phyloP scores from a whole-genome alignment of 179 eudicot species.

The Silene vulgaris region DNA sequence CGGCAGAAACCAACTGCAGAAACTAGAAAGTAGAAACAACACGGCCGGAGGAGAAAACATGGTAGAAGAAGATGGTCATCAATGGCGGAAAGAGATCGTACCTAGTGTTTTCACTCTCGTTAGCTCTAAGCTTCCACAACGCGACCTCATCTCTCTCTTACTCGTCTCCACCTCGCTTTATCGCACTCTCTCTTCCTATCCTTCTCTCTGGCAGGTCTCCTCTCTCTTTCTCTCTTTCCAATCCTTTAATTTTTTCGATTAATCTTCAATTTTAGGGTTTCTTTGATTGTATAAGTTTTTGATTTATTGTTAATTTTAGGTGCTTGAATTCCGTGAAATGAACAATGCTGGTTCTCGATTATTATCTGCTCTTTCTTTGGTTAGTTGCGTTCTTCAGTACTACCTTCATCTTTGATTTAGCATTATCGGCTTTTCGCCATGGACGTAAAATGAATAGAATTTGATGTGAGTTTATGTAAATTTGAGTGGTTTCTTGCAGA shows the following conservation, averaged over 20 bases:
- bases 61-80: conserved; percentile 15
- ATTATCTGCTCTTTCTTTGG: conserved; percentile 77
- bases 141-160: conserved; percentile 62
- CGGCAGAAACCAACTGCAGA: too few species aligned
- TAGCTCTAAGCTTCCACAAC: conserved; percentile 56
- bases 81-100: conserved; percentile 60
- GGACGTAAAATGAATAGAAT: background rate
- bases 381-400: conserved; percentile 22
- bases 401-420: background rate
- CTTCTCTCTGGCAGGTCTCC: conserved; percentile 73
- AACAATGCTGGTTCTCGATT: conserved; percentile 69
- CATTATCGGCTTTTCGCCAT: background rate
- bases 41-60: background rate
- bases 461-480: background rate
- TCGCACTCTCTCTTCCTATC: conserved; percentile 59
- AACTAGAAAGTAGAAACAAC: too few species aligned
- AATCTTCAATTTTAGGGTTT: conserved; percentile 8
- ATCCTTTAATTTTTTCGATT: background rate
- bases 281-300: background rate
- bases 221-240: conserved; percentile 2
- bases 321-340: conserved; percentile 79
- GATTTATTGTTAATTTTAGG: conserved; percentile 30
- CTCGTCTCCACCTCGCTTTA: conserved; percentile 56
- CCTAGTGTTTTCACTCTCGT: conserved; percentile 65
- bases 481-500: conserved; percentile 20